A percentile compares a stretch with the other conserved stretches of the same genome.
Conservation (phyloP, 306 rosid species). For the Ormosia semicastrata region DNA sequence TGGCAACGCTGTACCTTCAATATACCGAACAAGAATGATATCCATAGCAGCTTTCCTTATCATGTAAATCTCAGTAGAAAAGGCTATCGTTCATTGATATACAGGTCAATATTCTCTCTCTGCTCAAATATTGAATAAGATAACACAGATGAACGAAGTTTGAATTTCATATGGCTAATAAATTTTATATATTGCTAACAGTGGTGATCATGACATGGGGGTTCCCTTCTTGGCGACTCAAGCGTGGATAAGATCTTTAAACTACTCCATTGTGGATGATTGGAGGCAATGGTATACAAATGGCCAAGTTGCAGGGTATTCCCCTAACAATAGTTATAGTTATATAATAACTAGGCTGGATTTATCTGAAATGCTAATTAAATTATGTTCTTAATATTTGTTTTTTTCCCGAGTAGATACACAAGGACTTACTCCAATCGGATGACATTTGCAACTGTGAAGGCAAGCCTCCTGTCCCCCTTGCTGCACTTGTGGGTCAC, state of each 20-base stretch:
- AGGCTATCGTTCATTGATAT: constrained; percentile 55
- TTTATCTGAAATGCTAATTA: neutral
- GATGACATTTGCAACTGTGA: constrained; percentile 63
- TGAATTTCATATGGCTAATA: neutral
- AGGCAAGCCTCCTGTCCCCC: constrained; percentile 32
- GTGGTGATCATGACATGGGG: constrained; percentile 55
- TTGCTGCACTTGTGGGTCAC: neutral
- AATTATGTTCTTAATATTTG: neutral
- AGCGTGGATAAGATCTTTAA: constrained; percentile 59
- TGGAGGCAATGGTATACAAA: constrained; percentile 57
- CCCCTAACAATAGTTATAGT: neutral
- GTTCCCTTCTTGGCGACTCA: constrained; percentile 45
- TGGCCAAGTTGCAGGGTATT: constrained; percentile 53
- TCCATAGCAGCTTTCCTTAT: neutral
- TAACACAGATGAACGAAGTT: neutral
- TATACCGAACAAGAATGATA: neutral
- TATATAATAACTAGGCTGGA: neutral
- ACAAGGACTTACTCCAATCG: constrained; percentile 49
- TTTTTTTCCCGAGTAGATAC: constrained; percentile 29
- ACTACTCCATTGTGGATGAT: constrained; percentile 51
- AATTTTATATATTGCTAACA: neutral
- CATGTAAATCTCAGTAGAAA: constrained; percentile 47
- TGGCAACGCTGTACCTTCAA: constrained; percentile 42
- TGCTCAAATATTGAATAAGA: neutral
- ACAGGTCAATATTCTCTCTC: constrained; percentile 30